Conservation (phyloP, 2,329 filamentous ascomycete species). For the Phialophora tarda region DNA sequence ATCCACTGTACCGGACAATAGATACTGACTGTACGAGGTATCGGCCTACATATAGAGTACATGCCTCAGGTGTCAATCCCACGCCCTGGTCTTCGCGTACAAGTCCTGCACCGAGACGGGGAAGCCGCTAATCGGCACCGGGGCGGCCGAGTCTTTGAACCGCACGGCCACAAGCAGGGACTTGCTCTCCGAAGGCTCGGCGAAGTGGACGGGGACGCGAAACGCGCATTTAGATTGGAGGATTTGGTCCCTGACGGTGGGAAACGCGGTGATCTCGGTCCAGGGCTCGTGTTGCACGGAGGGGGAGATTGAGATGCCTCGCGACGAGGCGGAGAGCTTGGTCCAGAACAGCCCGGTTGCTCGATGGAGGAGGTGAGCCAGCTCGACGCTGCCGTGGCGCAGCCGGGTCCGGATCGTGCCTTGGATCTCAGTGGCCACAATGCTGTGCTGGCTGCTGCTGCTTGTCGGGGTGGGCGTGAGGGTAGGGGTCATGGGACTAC, state of each 20-base stretch:
- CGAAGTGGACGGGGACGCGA: constrained; percentile 14
- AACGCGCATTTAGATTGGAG: background rate
- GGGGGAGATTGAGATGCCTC: background rate
- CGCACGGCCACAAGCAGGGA: constrained; percentile 16
- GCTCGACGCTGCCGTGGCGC: constrained; percentile 13
- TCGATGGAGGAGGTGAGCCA: constrained; percentile 6
- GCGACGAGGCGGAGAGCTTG: background rate
- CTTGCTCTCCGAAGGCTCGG: constrained; percentile 10
- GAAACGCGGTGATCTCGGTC: constrained; percentile 5
- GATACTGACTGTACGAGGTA: too few relatives aligned
- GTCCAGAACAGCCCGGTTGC: constrained; percentile 12
- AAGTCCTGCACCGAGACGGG: constrained; percentile 8
- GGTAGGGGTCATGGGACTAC: background rate
- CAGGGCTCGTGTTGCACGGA: constrained; percentile 10
- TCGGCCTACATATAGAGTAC: too few relatives aligned
- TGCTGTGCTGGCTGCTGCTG: background rate
- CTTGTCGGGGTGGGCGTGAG: background rate
- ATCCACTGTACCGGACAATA: too few relatives aligned
- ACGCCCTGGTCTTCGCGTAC: background rate
- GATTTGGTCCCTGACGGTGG: constrained; percentile 6
- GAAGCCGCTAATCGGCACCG: constrained; percentile 19
- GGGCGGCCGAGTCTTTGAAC: background rate
- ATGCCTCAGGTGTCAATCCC: constrained; percentile 6
- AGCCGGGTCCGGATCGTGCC: constrained; percentile 16
- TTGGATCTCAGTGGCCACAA: constrained; percentile 4